phyloP scores from a whole-genome alignment of 2,329 filamentous ascomycete species.

The Penicillium sp. region DNA sequence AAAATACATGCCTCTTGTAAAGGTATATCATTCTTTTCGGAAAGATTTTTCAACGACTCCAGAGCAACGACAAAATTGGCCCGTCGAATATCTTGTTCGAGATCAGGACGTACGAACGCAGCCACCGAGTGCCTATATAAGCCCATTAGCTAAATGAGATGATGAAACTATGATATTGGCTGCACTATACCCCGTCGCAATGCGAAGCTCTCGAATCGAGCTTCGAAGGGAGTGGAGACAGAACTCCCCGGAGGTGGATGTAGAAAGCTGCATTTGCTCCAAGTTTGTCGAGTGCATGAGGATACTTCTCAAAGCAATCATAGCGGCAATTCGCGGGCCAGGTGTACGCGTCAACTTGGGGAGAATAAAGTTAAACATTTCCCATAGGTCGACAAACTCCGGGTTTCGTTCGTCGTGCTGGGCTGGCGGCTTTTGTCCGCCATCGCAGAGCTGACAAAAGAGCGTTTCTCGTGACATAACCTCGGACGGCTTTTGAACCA shows the following conservation, averaged over 20 bases:
- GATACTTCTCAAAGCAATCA: constrained; percentile 72
- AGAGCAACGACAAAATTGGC: constrained; percentile 73
- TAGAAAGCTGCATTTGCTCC: constrained; percentile 68
- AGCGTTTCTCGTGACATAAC: constrained; percentile 30
- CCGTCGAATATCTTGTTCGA: constrained; percentile 54
- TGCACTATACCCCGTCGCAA: constrained; percentile 68
- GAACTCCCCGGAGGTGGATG: constrained; percentile 74
- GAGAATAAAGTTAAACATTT: constrained; percentile 49
- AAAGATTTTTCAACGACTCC: constrained; percentile 71
- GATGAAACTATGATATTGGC: neutral
- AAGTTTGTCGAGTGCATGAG: constrained; percentile 67
- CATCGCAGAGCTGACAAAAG: constrained; percentile 44
- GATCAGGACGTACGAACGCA: constrained; percentile 63
- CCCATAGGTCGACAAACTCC: constrained; percentile 41
- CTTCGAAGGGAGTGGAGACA: constrained; percentile 81
- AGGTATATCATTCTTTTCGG: constrained; percentile 67
- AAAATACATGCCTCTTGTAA: constrained; percentile 83
- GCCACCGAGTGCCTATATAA: constrained; percentile 65
- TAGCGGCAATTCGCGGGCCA: constrained; percentile 69
- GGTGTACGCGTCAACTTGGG: constrained; percentile 54
- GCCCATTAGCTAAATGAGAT: constrained; percentile 13
- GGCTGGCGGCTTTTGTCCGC: constrained; percentile 25
- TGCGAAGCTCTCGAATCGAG: constrained; percentile 80
- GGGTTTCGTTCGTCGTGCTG: constrained; percentile 15
- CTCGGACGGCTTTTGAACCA: constrained; percentile 39